phyloP scores from a whole-genome alignment of 352 stramenopile genomes.

The Thraustochytrium sp. region DNA sequence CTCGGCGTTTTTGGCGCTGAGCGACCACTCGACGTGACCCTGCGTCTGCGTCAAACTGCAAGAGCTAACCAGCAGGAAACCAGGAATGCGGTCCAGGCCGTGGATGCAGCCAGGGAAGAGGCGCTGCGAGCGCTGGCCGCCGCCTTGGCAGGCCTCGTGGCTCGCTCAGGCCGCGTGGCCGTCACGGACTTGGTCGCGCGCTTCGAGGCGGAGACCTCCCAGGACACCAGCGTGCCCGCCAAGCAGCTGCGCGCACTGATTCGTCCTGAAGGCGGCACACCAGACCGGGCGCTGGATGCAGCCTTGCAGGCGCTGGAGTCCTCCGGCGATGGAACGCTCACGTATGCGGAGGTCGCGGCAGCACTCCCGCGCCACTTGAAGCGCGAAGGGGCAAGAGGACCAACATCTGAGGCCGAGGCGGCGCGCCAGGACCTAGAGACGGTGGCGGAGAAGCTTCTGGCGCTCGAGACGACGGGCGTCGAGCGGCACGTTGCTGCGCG shows the following conservation, averaged over 20 bases:
- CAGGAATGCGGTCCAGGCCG: too few relatives aligned
- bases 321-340: neutral
- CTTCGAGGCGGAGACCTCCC: too few relatives aligned
- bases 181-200: too few relatives aligned
- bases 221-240: too few relatives aligned
- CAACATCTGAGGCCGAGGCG: neutral
- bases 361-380: neutral
- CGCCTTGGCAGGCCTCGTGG: too few relatives aligned
- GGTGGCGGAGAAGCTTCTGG: neutral
- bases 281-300: neutral
- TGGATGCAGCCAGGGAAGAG: too few relatives aligned
- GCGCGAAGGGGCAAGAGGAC: neutral
- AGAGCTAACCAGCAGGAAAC: too few relatives aligned
- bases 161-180: too few relatives aligned
- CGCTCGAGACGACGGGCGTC: neutral
- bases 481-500: neutral
- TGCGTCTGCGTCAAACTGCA: neutral
- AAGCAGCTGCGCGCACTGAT: too few relatives aligned
- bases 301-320: neutral
- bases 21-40: neutral
- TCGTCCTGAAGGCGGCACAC: too few relatives aligned
- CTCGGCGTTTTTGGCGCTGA: neutral
- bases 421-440: neutral
- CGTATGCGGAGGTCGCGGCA: neutral
- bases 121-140: too few relatives aligned